phyloP scores from a whole-genome alignment of 495 filamentous ascomycete species.

The Filosporella fistucella region DNA sequence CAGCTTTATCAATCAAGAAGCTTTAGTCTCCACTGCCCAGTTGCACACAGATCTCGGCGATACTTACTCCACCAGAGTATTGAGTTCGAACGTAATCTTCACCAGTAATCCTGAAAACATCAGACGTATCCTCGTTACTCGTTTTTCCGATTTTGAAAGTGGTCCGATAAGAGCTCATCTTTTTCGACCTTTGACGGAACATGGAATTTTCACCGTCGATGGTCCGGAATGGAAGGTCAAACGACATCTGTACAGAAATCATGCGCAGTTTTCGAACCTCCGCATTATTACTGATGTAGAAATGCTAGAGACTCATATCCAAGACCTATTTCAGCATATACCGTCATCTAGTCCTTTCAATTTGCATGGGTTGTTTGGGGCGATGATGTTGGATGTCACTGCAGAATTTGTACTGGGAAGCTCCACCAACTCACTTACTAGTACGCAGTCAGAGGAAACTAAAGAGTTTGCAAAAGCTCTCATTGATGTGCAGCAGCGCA shows the following conservation, averaged over 20 bases:
- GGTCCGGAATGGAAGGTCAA: slow-evolving; percentile 32
- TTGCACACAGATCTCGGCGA: no score
- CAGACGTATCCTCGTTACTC: slow-evolving; percentile 52
- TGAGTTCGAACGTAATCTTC: background rate
- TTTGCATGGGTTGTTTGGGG: slow-evolving; percentile 56
- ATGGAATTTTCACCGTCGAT: slow-evolving; percentile 42
- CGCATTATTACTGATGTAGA: slow-evolving; percentile 40
- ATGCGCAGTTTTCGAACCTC: slow-evolving; percentile 24
- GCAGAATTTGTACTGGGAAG: slow-evolving; percentile 66
- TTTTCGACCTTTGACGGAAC: slow-evolving; percentile 33
- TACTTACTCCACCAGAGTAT: no score
- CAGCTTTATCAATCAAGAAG: no score
- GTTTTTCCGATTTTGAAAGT: slow-evolving; percentile 52
- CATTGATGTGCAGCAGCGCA: background rate
- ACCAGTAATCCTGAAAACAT: slow-evolving; percentile 39
- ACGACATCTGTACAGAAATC: slow-evolving; percentile 33
- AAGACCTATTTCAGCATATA: slow-evolving; percentile 34
- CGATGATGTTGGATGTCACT: slow-evolving; percentile 59
- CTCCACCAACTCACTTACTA: slow-evolving; percentile 7
- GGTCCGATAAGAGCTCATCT: slow-evolving; percentile 12
- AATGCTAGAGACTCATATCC: slow-evolving; percentile 44
- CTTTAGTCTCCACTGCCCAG: no score
- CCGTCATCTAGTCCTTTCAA: slow-evolving; percentile 34
- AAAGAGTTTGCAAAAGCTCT: slow-evolving; percentile 27
- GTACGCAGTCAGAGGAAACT: slow-evolving; percentile 6